These are phyloP conservation scores for Trametes cinnabarina DNA, from an alignment of 768 basidiomycete genomes.

Conservation along the genomic window DNA sequence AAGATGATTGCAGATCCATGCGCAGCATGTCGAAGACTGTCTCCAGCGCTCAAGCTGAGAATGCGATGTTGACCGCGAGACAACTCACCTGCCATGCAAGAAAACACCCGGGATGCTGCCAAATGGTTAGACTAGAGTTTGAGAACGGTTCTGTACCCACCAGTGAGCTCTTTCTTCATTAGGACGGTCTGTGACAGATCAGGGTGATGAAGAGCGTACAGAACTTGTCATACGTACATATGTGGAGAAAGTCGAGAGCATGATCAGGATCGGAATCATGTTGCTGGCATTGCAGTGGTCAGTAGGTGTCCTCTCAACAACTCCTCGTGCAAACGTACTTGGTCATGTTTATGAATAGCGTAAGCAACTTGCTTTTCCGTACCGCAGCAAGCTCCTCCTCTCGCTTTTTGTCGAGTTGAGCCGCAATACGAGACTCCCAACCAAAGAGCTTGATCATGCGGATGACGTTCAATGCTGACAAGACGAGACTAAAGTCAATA, in stretches of 20 bases:
- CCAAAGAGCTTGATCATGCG: constrained; percentile 50
- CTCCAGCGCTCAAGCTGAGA: too few relatives aligned
- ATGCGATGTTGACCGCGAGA: too few relatives aligned
- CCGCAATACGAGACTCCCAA: constrained; percentile 45
- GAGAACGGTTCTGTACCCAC: constrained; percentile 7
- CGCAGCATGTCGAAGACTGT: constrained; percentile 18
- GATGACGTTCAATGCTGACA: constrained; percentile 36
- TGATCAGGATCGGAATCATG: constrained; percentile 58
- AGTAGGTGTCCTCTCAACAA: too few relatives aligned
- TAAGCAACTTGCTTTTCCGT: constrained; percentile 50
- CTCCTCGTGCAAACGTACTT: too few relatives aligned
- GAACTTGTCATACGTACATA: constrained; percentile 41
- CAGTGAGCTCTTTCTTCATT: constrained; percentile 38
- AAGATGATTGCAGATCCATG: background rate
- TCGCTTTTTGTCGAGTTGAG: constrained; percentile 53
- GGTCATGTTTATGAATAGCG: constrained; percentile 42
- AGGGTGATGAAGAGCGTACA: too few relatives aligned
- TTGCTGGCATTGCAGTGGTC: constrained; percentile 37
- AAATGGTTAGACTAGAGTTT: background rate
- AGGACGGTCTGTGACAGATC: constrained; percentile 31
- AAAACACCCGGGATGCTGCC: constrained; percentile 18
- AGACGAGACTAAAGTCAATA: constrained; percentile 25
- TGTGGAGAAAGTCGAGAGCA: constrained; percentile 60
- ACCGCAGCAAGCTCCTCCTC: constrained; percentile 58
- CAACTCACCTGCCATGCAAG: constrained; percentile 19